Conservation (phyloP, 2,329 filamentous ascomycete genomes). For the Aspergillus costaricaensis region DNA sequence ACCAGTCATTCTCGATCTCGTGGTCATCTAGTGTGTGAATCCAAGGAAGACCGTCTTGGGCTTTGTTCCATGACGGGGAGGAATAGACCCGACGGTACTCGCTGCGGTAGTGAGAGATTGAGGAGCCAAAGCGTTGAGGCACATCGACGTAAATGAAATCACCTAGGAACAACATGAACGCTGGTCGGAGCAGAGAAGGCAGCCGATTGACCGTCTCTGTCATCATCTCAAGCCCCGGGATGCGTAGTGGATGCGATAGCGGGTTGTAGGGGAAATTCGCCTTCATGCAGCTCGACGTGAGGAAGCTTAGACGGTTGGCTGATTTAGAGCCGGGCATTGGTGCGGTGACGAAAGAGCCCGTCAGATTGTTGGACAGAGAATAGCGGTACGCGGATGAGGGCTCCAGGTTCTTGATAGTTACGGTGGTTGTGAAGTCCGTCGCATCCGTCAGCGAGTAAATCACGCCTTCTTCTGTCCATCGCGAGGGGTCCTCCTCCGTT, state of each 20-base stretch:
- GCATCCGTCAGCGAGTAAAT: constrained; percentile 68
- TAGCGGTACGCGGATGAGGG: constrained; percentile 80
- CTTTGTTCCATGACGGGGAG: constrained; percentile 78
- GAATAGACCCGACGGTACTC: constrained; percentile 96
- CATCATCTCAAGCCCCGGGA: constrained; percentile 77
- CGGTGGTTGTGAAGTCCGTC: constrained; percentile 77
- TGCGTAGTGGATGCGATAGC: constrained; percentile 76
- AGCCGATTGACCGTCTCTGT: constrained; percentile 71
- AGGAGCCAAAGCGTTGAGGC: constrained; percentile 72
- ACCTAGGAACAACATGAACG: constrained; percentile 63
- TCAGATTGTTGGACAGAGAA: constrained; percentile 81
- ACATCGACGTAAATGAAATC: constrained; percentile 68
- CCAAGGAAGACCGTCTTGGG: constrained; percentile 79
- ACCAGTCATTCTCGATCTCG: constrained; percentile 93
- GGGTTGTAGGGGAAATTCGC: constrained; percentile 87
- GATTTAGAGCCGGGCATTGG: constrained; percentile 66
- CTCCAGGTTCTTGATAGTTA: constrained; percentile 67
- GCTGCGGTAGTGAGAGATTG: constrained; percentile 75
- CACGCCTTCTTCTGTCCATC: constrained; percentile 68
- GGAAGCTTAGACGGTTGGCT: constrained; percentile 78
- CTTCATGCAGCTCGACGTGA: constrained; percentile 91
- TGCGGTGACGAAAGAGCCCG: constrained; percentile 77
- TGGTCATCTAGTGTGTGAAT: constrained; percentile 97
- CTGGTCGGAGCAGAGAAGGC: constrained; percentile 52
- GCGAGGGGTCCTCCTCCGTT: constrained; percentile 31